A percentile compares a stretch with the other conserved stretches of the same genome.
These are phyloP conservation scores for Jatropha multifida DNA, from an alignment of 441 rosid species.

Conservation along the genomic window DNA sequence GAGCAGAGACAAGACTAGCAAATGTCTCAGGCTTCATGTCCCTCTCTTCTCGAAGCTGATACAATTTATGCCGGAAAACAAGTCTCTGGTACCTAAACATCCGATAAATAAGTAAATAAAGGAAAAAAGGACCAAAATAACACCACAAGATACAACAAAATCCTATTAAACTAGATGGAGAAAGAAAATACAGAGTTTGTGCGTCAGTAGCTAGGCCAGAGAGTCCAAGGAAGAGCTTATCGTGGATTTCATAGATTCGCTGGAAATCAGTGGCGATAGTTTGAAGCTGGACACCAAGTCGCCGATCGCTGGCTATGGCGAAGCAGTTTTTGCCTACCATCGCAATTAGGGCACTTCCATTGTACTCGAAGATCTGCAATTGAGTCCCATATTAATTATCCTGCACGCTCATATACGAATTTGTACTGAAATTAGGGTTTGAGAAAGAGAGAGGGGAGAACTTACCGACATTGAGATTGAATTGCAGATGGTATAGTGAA, in stretches of 20 bases:
- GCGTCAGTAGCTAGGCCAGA: slow-evolving; percentile 93
- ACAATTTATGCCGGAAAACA: slow-evolving; percentile 84
- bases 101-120: not conserved
- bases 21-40: slow-evolving; percentile 98
- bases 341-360: slow-evolving; percentile 93
- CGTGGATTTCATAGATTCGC: slow-evolving; percentile 77
- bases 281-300: slow-evolving; percentile 92
- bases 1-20: slow-evolving; percentile 89
- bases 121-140: not conserved
- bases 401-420: too few relatives aligned
- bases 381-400: not conserved
- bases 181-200: slow-evolving; percentile 63
- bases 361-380: slow-evolving; percentile 88
- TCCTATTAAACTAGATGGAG: not conserved
- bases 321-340: slow-evolving; percentile 99
- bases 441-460: not conserved
- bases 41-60: slow-evolving; percentile 90
- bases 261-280: slow-evolving; percentile 94
- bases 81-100: slow-evolving; percentile 82
- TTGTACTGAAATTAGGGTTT: slow-evolving; percentile 1
- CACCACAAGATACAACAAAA: not conserved
- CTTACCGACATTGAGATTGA: slow-evolving; percentile 44
- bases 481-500: slow-evolving; percentile 4
- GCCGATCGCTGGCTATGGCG: slow-evolving; percentile 91
- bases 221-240: slow-evolving; percentile 76